Percentiles rank a stretch among this genome's conserved stretches.
Conservation (phyloP, 192 early-diverging fungal species). For the Rhizoclosmatium sp. region DNA sequence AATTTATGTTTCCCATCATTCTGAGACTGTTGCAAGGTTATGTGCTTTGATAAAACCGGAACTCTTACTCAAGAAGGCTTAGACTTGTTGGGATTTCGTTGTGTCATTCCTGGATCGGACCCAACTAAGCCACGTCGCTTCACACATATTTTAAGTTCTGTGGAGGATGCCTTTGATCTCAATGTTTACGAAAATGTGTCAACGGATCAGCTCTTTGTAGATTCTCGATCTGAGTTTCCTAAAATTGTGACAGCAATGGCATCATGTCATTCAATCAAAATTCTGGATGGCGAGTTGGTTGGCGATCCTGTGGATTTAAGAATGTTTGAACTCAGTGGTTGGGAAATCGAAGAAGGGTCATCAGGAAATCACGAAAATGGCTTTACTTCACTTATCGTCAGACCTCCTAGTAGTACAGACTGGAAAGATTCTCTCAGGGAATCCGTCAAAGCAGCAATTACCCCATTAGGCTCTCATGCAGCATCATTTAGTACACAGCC, state of each 20-base stretch:
- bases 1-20: neutral
- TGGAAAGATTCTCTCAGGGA: conserved; percentile 34
- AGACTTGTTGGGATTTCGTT: conserved; percentile 91
- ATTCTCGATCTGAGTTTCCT: conserved; percentile 49
- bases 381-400: conserved; percentile 74
- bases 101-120: neutral
- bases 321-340: conserved; percentile 97
- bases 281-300: conserved; percentile 85
- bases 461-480: neutral
- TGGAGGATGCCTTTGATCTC: conserved; percentile 11
- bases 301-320: conserved; percentile 97
- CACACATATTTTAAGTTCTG: conserved; percentile 24
- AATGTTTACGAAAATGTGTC: neutral
- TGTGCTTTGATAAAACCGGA: conserved; percentile 99
- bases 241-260: conserved; percentile 68
- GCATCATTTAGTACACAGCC: neutral
- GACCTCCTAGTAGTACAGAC: conserved; percentile 75
- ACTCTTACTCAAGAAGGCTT: conserved; percentile 96
- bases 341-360: conserved; percentile 89
- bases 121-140: neutral
- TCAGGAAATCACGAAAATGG: conserved; percentile 49
- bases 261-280: conserved; percentile 77
- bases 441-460: conserved; percentile 6
- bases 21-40: conserved; percentile 53
- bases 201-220: neutral